Base-by-base conservation (phyloP, 2,329 filamentous ascomycete species). In the Colletotrichum spaethianum region DNA sequence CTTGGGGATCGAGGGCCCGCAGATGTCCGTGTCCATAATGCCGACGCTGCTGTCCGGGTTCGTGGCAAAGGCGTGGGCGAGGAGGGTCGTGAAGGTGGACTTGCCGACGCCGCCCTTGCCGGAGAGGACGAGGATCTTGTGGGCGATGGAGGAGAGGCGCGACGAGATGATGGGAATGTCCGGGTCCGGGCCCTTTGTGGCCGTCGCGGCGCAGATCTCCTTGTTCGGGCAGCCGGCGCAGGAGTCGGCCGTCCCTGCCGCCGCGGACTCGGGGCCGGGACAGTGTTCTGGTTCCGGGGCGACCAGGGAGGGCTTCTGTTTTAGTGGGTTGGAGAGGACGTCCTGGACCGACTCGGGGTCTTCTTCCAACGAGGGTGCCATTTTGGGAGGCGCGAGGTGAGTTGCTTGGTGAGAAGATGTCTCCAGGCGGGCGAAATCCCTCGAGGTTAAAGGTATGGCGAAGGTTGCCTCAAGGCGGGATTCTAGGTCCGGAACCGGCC, bases 11-110 rank as follows among this genome's bases (percentile, higher is more conserved):
- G 92, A 94, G 0, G 96, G 96, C 0, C 96, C 96, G 83, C 95
- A 98, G 74, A 99, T 98, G 82, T 99, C 96, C 8, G 96, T 97
- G 83, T 99, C 96, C 94, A 98, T 98, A 77, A 99, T 92, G 26
- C 96, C 96, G 36, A 99, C 94, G 1, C 91, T 94, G 68, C 86
- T 92, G 56, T 92, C 90, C 0, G 92, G 91, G 81, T 97, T 94
- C 18, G 90, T 90, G 1, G 96, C 94, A 77, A 99, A 97, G 1
- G 94, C 95, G 80, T 98, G 94, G 2, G 94, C 93, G 23, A 98
- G 90, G 77, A 98, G 90, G 2, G 92, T 93, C 3, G 94, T 96
- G 79, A 98, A 97, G 0, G 96, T 98, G 76, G 93, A 96, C 84
- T 99, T 99, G 9, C 96, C 96, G 0, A 99, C 96, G 57, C 96